Base-by-base conservation (phyloP, 1,284 basidiomycete species). In the Trametes hirsuta region DNA sequence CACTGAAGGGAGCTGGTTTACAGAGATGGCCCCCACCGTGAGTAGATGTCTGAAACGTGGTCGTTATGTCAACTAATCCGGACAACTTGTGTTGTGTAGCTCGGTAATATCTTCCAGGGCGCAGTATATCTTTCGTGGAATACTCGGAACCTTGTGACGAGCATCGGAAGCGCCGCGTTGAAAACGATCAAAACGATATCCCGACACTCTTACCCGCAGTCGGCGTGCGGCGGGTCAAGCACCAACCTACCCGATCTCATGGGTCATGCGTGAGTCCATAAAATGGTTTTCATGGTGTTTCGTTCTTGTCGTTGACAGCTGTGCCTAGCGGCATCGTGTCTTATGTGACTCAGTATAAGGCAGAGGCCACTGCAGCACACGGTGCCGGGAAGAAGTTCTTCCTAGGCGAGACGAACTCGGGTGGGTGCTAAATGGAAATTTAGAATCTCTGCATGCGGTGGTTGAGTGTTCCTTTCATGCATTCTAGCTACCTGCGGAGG, bases 351-450 rank as follows among this genome's bases (percentile, higher is more conserved):
- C 69, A 73, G 30, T 80, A 75, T 66, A 66, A 70, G 52, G 62
- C 73, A 0, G 79, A 80, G 55, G 78, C 78, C 3, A 58, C 72
- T 24, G 71, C 74, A 15, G 76, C 75, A 1, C 74, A 74, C 63
- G 71, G 66, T 6, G 71, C 69, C 3, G 74, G 75, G 1, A 77
- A 77, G 67, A 69, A 66, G 42, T 76, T 77, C 62, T 77, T 79
- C 68, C 68, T 81, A 9, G 78, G 76, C 3, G 79, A 81, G 65
- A 81, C 79, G 1, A 81, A 81, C 64, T 81, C 79, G 11, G 77
- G 76, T 76, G 55, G 35, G 67, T 42, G 36, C 10, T 21, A 22
- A 4, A 11, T 45, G 12, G 8, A 14, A n/a, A 46, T 12, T 15
- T 47, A 6, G 1, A 9, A 35, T n/a, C 21, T 47, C 8, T 0